These are phyloP conservation scores for Chlamydomonas applanata DNA, from an alignment of 139 green algal species.

Conservation along the genomic window DNA sequence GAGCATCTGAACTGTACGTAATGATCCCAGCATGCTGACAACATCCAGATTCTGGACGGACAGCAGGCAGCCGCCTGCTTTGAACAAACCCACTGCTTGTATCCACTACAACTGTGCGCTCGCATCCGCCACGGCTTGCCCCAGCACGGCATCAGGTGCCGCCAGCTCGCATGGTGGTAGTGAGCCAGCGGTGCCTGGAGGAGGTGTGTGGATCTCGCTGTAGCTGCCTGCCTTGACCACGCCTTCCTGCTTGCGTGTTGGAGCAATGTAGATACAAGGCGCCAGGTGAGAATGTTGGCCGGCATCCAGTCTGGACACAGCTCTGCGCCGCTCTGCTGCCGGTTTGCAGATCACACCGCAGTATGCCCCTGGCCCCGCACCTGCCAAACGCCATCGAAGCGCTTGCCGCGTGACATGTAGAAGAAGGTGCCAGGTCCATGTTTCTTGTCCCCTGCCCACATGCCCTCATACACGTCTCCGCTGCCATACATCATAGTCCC, in stretches of 20 bases:
- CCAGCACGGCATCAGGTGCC: constrained; percentile 35
- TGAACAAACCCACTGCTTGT: no score
- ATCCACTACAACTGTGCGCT: constrained; percentile 5
- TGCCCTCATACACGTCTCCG: constrained; percentile 66
- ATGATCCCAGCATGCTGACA: no score
- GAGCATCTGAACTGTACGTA: no score
- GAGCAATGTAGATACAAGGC: background rate
- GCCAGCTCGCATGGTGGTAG: constrained; percentile 45
- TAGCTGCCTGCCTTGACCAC: constrained; percentile 45
- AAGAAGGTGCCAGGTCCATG: constrained; percentile 62
- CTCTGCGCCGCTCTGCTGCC: background rate
- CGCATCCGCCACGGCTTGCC: constrained; percentile 15
- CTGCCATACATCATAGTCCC: constrained; percentile 62
- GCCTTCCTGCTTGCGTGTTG: constrained; percentile 35
- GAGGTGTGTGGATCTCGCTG: constrained; percentile 48
- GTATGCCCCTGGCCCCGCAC: no score
- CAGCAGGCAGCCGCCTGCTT: no score
- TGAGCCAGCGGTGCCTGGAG: constrained; percentile 38
- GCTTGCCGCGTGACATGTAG: constrained; percentile 50
- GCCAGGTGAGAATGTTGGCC: background rate
- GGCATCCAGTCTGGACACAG: background rate
- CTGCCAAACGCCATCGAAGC: constrained; percentile 23
- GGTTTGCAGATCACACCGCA: background rate
- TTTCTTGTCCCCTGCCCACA: constrained; percentile 68
- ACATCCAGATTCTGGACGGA: no score